These are phyloP conservation scores for Coniochaeta sp. DNA, from an alignment of 2,329 filamentous ascomycete species.

Conservation along the genomic window DNA sequence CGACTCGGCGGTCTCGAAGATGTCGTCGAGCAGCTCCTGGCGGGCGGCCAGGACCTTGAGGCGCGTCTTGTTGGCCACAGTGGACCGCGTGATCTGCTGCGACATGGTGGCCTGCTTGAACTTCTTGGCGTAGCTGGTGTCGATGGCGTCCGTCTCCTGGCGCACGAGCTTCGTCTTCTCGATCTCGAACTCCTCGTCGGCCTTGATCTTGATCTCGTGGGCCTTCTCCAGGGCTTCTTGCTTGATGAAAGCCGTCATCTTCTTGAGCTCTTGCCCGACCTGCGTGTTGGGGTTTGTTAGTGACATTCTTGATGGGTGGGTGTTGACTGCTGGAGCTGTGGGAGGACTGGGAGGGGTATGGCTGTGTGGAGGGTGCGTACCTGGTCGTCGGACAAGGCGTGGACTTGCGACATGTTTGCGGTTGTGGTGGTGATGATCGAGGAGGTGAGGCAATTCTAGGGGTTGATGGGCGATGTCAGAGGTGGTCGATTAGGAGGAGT, in stretches of 20 bases:
- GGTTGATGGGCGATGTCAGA: neutral
- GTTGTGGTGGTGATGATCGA: neutral
- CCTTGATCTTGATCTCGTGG: conserved; percentile 95
- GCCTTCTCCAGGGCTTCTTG: conserved; percentile 97
- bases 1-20: conserved; percentile 76
- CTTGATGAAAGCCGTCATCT: conserved; percentile 99
- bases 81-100: conserved; percentile 96
- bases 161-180: conserved; percentile 98
- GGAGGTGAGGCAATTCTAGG: conserved; percentile 2
- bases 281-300: conserved; percentile 30
- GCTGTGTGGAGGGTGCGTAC: conserved; percentile 38
- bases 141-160: conserved; percentile 89
- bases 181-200: conserved; percentile 97
- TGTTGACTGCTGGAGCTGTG: conserved; percentile 2
- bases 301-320: conserved; percentile 8
- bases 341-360: conserved; percentile 10
- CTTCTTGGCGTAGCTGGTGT: conserved; percentile 93
- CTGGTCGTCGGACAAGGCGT: conserved; percentile 97
- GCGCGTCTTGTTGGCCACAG: conserved; percentile 90
- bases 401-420: conserved; percentile 70
- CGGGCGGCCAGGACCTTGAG: conserved; percentile 80
- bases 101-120: conserved; percentile 98
- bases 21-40: conserved; percentile 82
- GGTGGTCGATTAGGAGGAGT: neutral
- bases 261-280: conserved; percentile 97